A percentile compares a stretch with the other conserved stretches of the same genome.
Conservation (phyloP, 2,329 filamentous ascomycete genomes). For the Nothophoma quercina region DNA sequence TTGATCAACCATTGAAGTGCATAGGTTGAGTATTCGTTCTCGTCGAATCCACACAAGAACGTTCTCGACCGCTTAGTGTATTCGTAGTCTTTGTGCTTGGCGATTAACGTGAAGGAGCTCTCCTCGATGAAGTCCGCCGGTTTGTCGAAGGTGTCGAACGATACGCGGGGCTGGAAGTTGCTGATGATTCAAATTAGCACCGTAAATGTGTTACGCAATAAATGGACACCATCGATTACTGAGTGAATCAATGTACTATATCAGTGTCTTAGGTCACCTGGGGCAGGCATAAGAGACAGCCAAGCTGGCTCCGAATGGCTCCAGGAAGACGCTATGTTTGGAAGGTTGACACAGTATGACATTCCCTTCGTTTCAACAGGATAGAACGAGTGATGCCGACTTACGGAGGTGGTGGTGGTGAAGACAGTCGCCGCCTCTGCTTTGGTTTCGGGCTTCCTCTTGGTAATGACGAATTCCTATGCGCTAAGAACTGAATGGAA, state of each 20-base stretch:
- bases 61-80: slow-evolving; percentile 81
- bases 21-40: slow-evolving; percentile 90
- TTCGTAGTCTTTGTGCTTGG: slow-evolving; percentile 86
- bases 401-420: slow-evolving; percentile 53
- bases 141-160: slow-evolving; percentile 77
- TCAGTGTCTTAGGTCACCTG: no score
- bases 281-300: no score
- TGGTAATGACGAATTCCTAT: slow-evolving; percentile 40
- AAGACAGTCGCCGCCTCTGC: slow-evolving; percentile 48
- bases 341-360: no score
- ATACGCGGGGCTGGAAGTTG: slow-evolving; percentile 72
- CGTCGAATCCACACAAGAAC: slow-evolving; percentile 89
- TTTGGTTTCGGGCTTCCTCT: slow-evolving; percentile 44
- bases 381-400: slow-evolving; percentile 21
- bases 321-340: no score
- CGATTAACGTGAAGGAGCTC: slow-evolving; percentile 78
- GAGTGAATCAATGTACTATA: no score
- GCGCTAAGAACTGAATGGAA: slow-evolving; percentile 49
- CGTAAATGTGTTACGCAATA: no score
- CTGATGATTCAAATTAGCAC: slow-evolving; percentile 48
- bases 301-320: no score
- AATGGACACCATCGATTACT: no score
- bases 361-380: no score
- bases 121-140: slow-evolving; percentile 66
- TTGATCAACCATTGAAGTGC: slow-evolving; percentile 92